Conservation (phyloP, 768 basidiomycete genomes). For the Dendrothele bispora region DNA sequence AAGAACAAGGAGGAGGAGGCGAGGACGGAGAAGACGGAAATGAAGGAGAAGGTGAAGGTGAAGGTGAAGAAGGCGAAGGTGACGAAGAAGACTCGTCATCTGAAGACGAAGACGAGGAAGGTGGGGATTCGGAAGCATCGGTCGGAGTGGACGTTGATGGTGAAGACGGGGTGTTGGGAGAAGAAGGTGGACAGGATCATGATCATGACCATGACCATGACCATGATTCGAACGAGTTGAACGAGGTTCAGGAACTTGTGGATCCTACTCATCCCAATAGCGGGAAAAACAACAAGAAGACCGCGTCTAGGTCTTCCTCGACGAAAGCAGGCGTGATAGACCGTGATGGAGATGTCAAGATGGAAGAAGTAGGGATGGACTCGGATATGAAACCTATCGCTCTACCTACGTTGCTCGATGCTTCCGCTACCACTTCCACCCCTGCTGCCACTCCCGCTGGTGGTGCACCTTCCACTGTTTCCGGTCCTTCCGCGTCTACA, state of each 20-base stretch:
- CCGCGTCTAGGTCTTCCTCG: too few relatives aligned
- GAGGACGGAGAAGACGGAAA: constrained; percentile 1
- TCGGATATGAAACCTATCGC: neutral
- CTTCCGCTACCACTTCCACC: neutral
- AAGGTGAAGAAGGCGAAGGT: too few relatives aligned
- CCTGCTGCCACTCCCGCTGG: neutral
- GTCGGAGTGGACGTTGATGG: neutral
- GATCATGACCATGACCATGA: too few relatives aligned
- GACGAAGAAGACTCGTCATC: too few relatives aligned
- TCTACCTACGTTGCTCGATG: neutral
- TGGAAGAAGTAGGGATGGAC: neutral
- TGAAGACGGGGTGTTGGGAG: neutral
- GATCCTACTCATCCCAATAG: too few relatives aligned
- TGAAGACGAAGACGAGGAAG: too few relatives aligned
- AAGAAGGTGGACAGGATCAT: neutral
- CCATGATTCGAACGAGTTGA: too few relatives aligned
- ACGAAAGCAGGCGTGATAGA: neutral
- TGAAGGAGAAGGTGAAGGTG: too few relatives aligned
- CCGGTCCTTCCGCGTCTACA: constrained; percentile 17
- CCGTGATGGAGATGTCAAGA: neutral
- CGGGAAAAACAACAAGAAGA: too few relatives aligned
- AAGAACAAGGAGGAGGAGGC: neutral
- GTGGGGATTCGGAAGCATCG: too few relatives aligned
- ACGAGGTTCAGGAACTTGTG: too few relatives aligned
- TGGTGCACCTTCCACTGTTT: neutral